Evolutionary conservation across 2,329 filamentous ascomycete genomes (phyloP).

Genomic region (Dactylellina haptotyla): DNA sequence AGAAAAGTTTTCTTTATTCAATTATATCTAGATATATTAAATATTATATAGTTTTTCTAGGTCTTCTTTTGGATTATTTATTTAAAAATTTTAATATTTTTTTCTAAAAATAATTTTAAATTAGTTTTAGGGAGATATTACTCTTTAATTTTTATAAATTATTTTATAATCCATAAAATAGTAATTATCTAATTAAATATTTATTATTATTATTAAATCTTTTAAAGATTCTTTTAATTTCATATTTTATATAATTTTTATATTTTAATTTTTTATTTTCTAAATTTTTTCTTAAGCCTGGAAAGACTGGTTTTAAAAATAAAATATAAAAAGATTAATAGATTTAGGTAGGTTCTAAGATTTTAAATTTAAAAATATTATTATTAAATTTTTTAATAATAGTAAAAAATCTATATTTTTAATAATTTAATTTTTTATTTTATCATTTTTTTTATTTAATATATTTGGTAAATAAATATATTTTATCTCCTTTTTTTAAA

Average conservation of each 20-base stretch:
- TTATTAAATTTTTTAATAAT: conserved; percentile 10
- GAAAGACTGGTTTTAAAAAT: background rate
- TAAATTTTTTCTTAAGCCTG: background rate
- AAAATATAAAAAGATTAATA: conserved; percentile 4
- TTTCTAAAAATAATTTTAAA: background rate
- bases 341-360: background rate
- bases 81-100: too few species aligned
- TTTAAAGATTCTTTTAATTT: conserved; percentile 12
- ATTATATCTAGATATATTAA: too few species aligned
- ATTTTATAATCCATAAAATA: conserved; percentile 4
- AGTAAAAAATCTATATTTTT: conserved; percentile 5
- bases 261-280: background rate
- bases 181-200: conserved; percentile 12
- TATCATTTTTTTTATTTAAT: background rate
- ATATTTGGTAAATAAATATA: conserved; percentile 1
- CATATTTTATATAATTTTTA: conserved; percentile 9
- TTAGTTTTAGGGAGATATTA: background rate
- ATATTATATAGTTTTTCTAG: too few species aligned
- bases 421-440: conserved; percentile 6
- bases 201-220: conserved; percentile 7
- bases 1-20: too few species aligned
- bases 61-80: too few species aligned
- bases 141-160: conserved; percentile 1
- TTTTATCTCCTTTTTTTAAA: background rate
- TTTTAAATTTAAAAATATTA: background rate